A percentile compares a stretch with the other conserved stretches of the same genome.
phyloP scores from a whole-genome alignment of 352 stramenopile species.

The Phytophthora citrophthora region DNA sequence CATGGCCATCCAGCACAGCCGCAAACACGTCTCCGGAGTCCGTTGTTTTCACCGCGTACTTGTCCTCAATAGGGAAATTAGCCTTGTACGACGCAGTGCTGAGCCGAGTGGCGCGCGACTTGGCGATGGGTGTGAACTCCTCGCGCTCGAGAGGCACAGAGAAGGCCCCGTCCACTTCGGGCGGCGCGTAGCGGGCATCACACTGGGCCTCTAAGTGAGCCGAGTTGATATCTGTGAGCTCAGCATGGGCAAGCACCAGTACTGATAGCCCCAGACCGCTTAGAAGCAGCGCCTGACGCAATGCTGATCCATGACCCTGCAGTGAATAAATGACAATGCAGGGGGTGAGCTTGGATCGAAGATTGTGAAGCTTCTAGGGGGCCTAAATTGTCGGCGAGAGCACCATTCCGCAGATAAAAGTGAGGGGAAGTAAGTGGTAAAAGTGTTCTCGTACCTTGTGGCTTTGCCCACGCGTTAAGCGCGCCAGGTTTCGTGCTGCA shows the following conservation, averaged over 20 bases:
- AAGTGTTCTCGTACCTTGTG: conserved; percentile 32
- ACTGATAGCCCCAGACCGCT: conserved; percentile 59
- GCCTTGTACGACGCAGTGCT: conserved; percentile 72
- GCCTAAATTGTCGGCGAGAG: conserved; percentile 1
- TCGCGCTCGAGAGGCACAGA: conserved; percentile 63
- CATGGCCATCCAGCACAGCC: conserved; percentile 91
- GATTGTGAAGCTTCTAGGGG: conserved; percentile 7
- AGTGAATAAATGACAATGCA: conserved; percentile 1
- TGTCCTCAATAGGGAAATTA: conserved; percentile 84
- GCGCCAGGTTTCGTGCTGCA: conserved; percentile 36
- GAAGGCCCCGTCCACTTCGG: conserved; percentile 51
- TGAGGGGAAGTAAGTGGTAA: neutral
- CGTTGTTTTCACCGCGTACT: conserved; percentile 77
- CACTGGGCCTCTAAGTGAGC: conserved; percentile 51
- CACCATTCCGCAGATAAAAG: neutral
- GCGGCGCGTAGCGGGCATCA: conserved; percentile 57
- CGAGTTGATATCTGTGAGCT: conserved; percentile 21
- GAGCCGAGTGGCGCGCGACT: conserved; percentile 55
- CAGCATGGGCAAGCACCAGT: conserved; percentile 43
- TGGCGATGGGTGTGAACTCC: conserved; percentile 46
- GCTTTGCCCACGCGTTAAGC: conserved; percentile 31
- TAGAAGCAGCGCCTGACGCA: conserved; percentile 58
- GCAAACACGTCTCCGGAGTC: conserved; percentile 84
- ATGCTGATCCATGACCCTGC: conserved; percentile 29
- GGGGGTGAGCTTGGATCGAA: conserved; percentile 7